Conservation (phyloP, 345 rosid species). For the Salix arbutifolia region DNA sequence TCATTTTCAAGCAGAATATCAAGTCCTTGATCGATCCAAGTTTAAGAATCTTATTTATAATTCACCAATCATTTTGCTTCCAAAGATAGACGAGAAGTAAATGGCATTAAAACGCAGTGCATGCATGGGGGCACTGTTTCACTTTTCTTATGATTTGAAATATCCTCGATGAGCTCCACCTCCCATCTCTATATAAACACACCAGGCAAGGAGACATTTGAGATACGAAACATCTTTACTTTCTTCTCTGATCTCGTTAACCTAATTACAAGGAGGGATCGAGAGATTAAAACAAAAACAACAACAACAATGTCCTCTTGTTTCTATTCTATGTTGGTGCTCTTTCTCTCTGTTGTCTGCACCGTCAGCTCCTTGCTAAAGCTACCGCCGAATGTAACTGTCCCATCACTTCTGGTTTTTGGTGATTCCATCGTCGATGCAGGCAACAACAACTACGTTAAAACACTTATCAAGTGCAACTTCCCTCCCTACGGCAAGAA, state of each 20-base stretch:
- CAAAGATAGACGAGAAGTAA: too few relatives aligned
- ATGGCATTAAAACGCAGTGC: too few relatives aligned
- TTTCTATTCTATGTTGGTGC: neutral
- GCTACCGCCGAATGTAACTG: conserved; percentile 29
- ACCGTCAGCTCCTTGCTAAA: conserved; percentile 9
- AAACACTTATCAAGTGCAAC: conserved; percentile 39
- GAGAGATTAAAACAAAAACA: neutral
- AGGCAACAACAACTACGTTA: conserved; percentile 54
- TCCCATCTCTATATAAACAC: neutral
- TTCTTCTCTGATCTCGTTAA: neutral
- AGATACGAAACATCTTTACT: neutral
- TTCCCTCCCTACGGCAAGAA: conserved; percentile 68
- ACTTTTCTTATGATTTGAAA: too few relatives aligned
- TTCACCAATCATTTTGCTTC: too few relatives aligned
- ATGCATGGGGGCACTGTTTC: too few relatives aligned
- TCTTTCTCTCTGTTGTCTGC: neutral
- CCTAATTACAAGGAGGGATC: neutral
- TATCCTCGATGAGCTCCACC: neutral
- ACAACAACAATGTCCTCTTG: neutral
- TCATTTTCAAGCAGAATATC: too few relatives aligned
- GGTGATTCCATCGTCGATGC: conserved; percentile 69
- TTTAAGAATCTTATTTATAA: too few relatives aligned
- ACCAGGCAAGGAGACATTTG: neutral
- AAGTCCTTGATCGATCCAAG: too few relatives aligned
- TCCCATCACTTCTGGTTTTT: conserved; percentile 47